Base-by-base conservation (phyloP, 768 basidiomycete genomes). In the Podaxis sp. region DNA sequence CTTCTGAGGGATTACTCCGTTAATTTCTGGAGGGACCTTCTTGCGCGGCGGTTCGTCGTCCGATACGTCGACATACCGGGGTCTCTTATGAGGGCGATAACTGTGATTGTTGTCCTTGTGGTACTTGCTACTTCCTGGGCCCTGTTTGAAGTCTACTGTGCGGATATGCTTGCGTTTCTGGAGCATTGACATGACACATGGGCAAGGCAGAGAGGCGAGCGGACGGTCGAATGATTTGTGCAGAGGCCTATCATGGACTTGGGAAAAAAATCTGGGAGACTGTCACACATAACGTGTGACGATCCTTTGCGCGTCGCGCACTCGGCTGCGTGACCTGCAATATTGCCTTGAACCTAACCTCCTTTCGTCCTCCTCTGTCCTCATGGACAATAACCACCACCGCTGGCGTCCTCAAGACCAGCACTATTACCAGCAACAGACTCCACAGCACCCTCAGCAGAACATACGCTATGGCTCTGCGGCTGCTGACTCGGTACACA, bases 401-500 rank as follows among this genome's bases (percentile, higher is more conserved):
- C 68, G 67, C 63, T 78, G 78, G 78, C 74, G 72, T 64, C 62
- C 67, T 9, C 70, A 70, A 39, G 64, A 65, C 44, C 68, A 61
- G 52, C 65, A 12, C 66, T 68, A 40, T 68, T 63, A 36, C 69
- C 64, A 44, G 19, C 49, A 42, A 63, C 67, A 39, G 9, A 52
- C 67, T 26, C 63, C 58, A 8, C 68, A 69, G 61, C 69, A 63
- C 56, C 56, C 58, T 61, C 67, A 51, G 63, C 68, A 33, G 64
- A 65, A 56, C 51, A 67, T 61, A 65, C 58, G 55, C 59, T 64
- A 59, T 59, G 64, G 54, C 65, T 65, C 58, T 53, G 68, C 70
- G 44, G 72, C 73, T 9, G 68, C 79, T 39, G 82, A 86, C 71
- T 77, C 86, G 4, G 86, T 87, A 3, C 86, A 89, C 55, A 85